phyloP scores from a whole-genome alignment of 805 yeast species.

The Debaryomyces prosopidis region DNA sequence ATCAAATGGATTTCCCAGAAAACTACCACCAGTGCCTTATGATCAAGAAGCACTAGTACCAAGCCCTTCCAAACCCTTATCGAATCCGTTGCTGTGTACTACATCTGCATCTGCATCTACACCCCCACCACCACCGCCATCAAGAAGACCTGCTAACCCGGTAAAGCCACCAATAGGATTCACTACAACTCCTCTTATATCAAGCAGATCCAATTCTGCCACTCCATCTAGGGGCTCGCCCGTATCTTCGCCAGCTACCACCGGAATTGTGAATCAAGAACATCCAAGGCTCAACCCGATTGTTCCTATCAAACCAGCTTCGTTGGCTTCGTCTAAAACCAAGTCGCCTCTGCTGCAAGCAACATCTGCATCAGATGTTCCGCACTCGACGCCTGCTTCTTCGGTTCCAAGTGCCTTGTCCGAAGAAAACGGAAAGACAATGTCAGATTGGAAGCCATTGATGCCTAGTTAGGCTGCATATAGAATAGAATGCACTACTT shows the following conservation, averaged over 20 bases:
- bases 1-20: not conserved
- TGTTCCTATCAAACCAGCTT: constrained; percentile 36
- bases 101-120: not conserved
- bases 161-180: constrained; percentile 32
- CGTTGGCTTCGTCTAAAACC: constrained; percentile 23
- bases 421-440: constrained; percentile 12
- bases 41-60: constrained; percentile 1
- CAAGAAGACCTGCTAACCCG: constrained; percentile 12
- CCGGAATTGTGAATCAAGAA: not conserved
- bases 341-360: constrained; percentile 1
- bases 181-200: constrained; percentile 39
- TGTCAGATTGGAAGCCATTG: constrained; percentile 55
- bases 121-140: constrained; percentile 20
- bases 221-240: constrained; percentile 17
- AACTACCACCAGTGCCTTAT: constrained; percentile 5
- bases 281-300: constrained; percentile 25
- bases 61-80: not conserved
- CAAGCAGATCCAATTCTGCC: constrained; percentile 32
- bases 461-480: constrained; percentile 39
- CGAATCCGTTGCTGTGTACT: not conserved
- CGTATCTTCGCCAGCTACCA: constrained; percentile 6
- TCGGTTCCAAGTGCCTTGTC: constrained; percentile 7
- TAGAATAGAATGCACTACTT: too few relatives aligned
- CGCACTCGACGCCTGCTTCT: constrained; percentile 6
- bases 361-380: constrained; percentile 7